Base-by-base conservation (phyloP, 176 grass and related monocot species). In the Raddia guianensis region DNA sequence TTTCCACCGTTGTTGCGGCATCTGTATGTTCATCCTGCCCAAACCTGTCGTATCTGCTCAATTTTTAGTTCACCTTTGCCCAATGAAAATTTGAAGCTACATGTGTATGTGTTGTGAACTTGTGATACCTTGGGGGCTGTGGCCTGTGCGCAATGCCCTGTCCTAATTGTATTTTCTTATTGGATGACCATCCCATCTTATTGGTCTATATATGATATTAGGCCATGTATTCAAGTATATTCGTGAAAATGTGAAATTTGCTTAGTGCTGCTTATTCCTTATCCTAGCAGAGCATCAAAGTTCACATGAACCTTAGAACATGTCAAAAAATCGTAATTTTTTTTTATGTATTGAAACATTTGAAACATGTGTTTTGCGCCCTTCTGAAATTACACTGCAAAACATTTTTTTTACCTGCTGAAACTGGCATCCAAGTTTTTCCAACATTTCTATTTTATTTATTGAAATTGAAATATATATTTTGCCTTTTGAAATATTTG, bases 61-160 rank as follows among this genome's bases (percentile, higher is more conserved):
- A 64, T 69, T 70, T 83, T 65, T 69, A 82, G 35, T 57, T 82
- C 37, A 40, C n/a, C 68, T 82, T 49, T 74, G n/a, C 32, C 75
- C 52, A 7, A 45, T 27, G 61, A 43, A 75, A 13, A 51, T 75
- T 40, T 9, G 77, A 59, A 50, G 70, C 72, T 47, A 2, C 9
- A 7, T 50, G 20, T 70, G 57, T 49, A 50, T 55, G 6, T 80
- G 70, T 37, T 47, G 18, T 63, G 55, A 5, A 37, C 18, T 16
- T 49, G 14, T 4, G 40, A 44, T 51, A 27, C 53, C 49, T 49
- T 27, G 27, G 60, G 44, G 70, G 19, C 50, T 61, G 18, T 73
- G 37, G 16, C 46, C 9, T 69, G 21, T 63, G 40, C 67, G 63
- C 56, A 19, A 85, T 12, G 50, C 13, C 75, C 40, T 80, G 68